Base-by-base conservation (phyloP, 108 stramenopile species). In the Skeletonema marinoi region DNA sequence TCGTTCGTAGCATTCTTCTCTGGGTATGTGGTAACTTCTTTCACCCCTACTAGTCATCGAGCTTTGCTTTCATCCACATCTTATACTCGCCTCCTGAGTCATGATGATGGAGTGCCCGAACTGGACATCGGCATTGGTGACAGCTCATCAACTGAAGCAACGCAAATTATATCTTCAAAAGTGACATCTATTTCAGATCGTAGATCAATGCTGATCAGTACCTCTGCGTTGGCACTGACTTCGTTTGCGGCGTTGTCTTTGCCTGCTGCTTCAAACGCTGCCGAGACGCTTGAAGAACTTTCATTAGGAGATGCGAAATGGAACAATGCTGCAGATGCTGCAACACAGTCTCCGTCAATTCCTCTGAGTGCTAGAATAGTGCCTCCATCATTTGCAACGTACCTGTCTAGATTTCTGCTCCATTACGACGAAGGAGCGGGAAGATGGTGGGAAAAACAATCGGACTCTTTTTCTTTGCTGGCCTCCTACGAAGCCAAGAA, bases 331-430 rank as follows among this genome's bases (percentile, higher is more conserved):
- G 76, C 76, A 44, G 42, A 17, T 25, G 54, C 54, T 56, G 8
- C 65, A 16, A 66, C 75, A 5, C 59, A 54, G 33, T 64, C 68
- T 19, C 61, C 61, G 21, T 65, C 76, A 29, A 63, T 72, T 32
- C 70, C 69, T 17, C 11, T 77, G 19, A 50, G 46, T 32, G 54
- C 60, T 16, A 63, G 25, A 54, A 71, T 69, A 63, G 77, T 92
- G 19, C 88, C 90, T 16, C 71, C 90, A n/a, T 75, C 77, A 6
- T 95, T 95, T 81, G 75, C 75, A 4, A 90, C 90, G 10, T 95
- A 93, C 56, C 62, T 86, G 11, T 71, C 92, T 10, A 71, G 94
- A 36, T 91, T 95, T 75, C 65, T 95, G 4, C 78, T 95, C 17
- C 80, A 78, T 29, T 95, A 89, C 67, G 94, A 95, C 66, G 65